Percentiles rank a stretch among this genome's conserved stretches.
Evolutionary conservation across 2,329 filamentous ascomycete species (phyloP).

Genomic region (Esteya vermicola): DNA sequence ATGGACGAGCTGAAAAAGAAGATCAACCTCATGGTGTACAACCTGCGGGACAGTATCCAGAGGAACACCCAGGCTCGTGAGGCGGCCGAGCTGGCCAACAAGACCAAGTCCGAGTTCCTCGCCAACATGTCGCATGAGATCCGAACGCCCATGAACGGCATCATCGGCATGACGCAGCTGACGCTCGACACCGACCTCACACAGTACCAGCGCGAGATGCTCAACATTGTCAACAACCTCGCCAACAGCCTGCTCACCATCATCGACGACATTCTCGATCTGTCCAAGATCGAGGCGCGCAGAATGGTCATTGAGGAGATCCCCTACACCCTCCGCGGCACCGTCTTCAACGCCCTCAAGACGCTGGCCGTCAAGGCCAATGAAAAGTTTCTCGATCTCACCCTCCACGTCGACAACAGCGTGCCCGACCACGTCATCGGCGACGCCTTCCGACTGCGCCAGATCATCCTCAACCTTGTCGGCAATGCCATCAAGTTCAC

Average conservation of each 20-base stretch:
- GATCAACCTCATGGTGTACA: conserved; percentile 99
- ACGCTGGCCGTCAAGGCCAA: conserved; percentile 95
- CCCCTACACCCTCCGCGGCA: conserved; percentile 84
- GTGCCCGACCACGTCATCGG: conserved; percentile 93
- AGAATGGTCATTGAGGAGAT: conserved; percentile 98
- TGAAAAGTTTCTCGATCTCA: conserved; percentile 84
- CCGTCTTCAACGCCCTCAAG: conserved; percentile 94
- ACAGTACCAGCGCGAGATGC: conserved; percentile 91
- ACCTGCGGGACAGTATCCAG: conserved; percentile 88
- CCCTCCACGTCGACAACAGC: conserved; percentile 83
- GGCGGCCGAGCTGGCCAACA: conserved; percentile 90
- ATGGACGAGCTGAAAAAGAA: conserved; percentile 99
- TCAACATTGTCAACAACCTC: conserved; percentile 94
- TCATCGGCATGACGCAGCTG: conserved; percentile 94
- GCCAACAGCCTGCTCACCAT: conserved; percentile 94
- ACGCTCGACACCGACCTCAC: conserved; percentile 91
- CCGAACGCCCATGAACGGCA: conserved; percentile 91
- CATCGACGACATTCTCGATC: conserved; percentile 70
- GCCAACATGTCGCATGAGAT: conserved; percentile 99
- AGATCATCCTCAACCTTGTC: conserved; percentile 93
- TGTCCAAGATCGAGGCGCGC: conserved; percentile 81
- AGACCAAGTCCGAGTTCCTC: conserved; percentile 95
- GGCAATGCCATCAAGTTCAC: conserved; percentile 99
- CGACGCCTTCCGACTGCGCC: conserved; percentile 87
- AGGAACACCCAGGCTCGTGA: conserved; percentile 86